Evolutionary conservation across 768 basidiomycete genomes (phyloP).

Genomic region (Agaricus subrufescens): DNA sequence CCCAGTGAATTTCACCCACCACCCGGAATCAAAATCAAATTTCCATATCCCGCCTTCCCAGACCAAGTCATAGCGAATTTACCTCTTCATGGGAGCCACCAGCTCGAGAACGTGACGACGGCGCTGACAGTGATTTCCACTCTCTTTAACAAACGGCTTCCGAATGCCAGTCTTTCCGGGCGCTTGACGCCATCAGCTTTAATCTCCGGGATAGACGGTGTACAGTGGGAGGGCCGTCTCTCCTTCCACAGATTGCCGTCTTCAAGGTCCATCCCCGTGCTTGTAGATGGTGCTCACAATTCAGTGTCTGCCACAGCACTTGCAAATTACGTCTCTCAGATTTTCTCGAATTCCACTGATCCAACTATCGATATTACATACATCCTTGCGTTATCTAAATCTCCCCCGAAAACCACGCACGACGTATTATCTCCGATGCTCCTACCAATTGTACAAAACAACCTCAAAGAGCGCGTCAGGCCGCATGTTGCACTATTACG

Average conservation of each 20-base stretch:
- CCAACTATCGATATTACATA: conserved; percentile 50
- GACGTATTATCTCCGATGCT: conserved; percentile 72
- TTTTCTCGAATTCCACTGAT: conserved; percentile 1
- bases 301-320: conserved; percentile 21
- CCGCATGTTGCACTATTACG: conserved; percentile 47
- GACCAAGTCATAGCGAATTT: conserved; percentile 45
- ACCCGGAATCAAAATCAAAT: conserved; percentile 35
- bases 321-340: background rate
- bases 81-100: conserved; percentile 77
- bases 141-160: conserved; percentile 29
- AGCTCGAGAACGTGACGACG: conserved; percentile 77
- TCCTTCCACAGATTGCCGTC: conserved; percentile 52
- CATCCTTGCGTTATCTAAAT: conserved; percentile 79
- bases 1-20: conserved; percentile 28
- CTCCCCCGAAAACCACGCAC: conserved; percentile 76
- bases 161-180: conserved; percentile 15
- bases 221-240: conserved; percentile 81
- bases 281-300: conserved; percentile 96
- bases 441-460: conserved; percentile 18
- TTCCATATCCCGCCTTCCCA: conserved; percentile 38
- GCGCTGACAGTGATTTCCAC: conserved; percentile 60
- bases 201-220: conserved; percentile 56
- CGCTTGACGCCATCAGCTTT: conserved; percentile 41
- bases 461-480: conserved; percentile 18
- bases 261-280: conserved; percentile 32